Conservation (phyloP, 176 grass and related monocot genomes). For the Melocanna baccifera region DNA sequence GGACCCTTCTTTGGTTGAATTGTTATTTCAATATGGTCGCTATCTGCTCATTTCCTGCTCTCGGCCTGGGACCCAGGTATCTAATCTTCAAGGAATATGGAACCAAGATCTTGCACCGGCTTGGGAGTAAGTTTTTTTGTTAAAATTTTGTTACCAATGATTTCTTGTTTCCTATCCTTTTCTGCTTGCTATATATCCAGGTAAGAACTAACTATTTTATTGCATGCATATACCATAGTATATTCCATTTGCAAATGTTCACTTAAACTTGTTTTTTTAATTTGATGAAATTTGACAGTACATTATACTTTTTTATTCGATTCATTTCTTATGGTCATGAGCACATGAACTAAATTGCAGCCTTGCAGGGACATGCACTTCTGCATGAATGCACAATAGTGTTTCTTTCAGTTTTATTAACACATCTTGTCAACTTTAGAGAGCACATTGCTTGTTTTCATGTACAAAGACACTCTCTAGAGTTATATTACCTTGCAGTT, state of each 20-base stretch:
- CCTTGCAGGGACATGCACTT: too few species aligned
- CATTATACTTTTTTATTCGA: neutral
- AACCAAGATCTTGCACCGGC: conserved; percentile 58
- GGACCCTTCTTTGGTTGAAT: conserved; percentile 80
- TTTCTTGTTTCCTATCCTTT: neutral
- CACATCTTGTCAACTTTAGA: too few species aligned
- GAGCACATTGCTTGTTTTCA: too few species aligned
- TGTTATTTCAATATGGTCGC: conserved; percentile 87
- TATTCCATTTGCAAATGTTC: neutral
- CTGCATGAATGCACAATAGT: too few species aligned
- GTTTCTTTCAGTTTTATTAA: too few species aligned
- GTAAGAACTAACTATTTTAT: neutral
- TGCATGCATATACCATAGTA: neutral
- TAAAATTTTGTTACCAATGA: neutral
- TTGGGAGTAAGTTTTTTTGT: conserved; percentile 65
- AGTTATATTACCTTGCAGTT: too few species aligned
- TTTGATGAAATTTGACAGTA: neutral
- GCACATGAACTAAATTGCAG: neutral
- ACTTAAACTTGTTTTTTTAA: neutral
- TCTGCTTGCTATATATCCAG: neutral
- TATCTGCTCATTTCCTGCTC: conserved; percentile 93
- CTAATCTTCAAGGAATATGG: conserved; percentile 96
- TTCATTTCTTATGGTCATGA: neutral
- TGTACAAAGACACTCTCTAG: too few species aligned
- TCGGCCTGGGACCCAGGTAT: conserved; percentile 72